phyloP scores from a whole-genome alignment of 2,329 filamentous ascomycete species.

The Tolypocladium tundrense region DNA sequence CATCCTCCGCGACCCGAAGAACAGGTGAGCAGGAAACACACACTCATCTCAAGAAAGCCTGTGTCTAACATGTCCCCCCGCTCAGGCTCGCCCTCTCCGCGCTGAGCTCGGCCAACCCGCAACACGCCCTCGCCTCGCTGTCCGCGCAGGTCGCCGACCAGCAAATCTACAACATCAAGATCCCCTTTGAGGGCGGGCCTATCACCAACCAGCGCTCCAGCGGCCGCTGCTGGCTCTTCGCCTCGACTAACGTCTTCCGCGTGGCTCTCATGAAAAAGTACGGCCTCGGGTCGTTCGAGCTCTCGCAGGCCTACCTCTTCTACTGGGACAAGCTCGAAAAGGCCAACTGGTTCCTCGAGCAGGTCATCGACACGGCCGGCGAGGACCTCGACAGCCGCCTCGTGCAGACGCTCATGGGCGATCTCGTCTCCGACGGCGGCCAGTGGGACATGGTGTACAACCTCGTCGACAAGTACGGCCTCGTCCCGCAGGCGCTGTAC shows the following conservation, averaged over 20 bases:
- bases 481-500: conserved; percentile 74
- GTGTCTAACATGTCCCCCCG: not conserved
- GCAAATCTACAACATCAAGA: conserved; percentile 75
- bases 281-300: conserved; percentile 65
- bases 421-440: conserved; percentile 69
- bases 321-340: conserved; percentile 95
- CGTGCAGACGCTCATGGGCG: conserved; percentile 56
- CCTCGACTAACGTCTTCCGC: conserved; percentile 82
- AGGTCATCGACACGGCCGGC: conserved; percentile 62
- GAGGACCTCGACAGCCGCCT: conserved; percentile 64
- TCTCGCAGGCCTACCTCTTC: conserved; percentile 82
- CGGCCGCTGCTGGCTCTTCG: conserved; percentile 87
- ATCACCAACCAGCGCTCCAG: conserved; percentile 77
- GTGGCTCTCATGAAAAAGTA: conserved; percentile 82
- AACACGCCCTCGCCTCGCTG: conserved; percentile 54
- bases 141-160: conserved; percentile 55
- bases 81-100: conserved; percentile 64
- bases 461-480: conserved; percentile 74
- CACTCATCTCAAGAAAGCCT: not conserved
- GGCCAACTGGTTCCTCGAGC: conserved; percentile 80
- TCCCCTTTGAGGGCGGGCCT: conserved; percentile 70
- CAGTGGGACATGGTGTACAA: conserved; percentile 93
- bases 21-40: conserved; percentile 34
- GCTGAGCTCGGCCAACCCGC: conserved; percentile 57
- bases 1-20: conserved; percentile 54